These are phyloP conservation scores for Heterobasidion annosum DNA, from an alignment of 1,284 basidiomycete genomes.

Conservation along the genomic window DNA sequence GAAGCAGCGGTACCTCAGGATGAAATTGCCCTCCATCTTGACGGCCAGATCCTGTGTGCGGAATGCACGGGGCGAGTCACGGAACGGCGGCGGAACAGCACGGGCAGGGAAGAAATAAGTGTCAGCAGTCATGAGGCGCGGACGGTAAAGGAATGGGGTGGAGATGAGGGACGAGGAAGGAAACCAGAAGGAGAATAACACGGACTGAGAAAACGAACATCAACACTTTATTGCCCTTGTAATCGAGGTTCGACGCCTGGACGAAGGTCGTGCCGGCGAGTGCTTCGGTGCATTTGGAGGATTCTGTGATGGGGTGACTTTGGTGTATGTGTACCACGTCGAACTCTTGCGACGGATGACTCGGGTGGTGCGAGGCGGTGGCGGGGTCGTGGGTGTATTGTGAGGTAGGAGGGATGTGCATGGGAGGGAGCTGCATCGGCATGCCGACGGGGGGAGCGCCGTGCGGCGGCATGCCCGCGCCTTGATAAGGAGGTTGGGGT, in stretches of 20 bases:
- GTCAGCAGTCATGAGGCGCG: background rate
- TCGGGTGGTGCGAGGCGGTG: background rate
- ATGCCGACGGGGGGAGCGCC: conserved; percentile 1
- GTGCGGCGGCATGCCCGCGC: background rate
- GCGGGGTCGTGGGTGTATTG: conserved; percentile 3
- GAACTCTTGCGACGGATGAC: conserved; percentile 3
- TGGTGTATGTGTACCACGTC: conserved; percentile 31
- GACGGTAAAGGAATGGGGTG: background rate
- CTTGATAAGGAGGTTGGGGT: conserved; percentile 10
- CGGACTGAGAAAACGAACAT: conserved; percentile 68
- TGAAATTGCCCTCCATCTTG: conserved; percentile 55
- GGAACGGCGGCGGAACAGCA: background rate
- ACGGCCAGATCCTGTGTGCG: conserved; percentile 39
- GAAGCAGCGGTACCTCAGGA: conserved; percentile 59
- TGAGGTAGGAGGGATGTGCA: conserved; percentile 4
- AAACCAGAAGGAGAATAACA: conserved; percentile 13
- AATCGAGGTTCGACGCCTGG: conserved; percentile 48
- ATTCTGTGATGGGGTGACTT: conserved; percentile 33
- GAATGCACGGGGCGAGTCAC: background rate
- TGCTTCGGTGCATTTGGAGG: conserved; percentile 40
- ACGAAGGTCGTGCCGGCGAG: conserved; percentile 60
- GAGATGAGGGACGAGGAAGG: background rate
- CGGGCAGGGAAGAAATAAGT: background rate
- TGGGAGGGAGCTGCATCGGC: conserved; percentile 3
- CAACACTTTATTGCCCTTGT: conserved; percentile 48